Evolutionary conservation across 257 asterid genomes (phyloP).

Genomic region (Oldenlandia corymbosa): DNA sequence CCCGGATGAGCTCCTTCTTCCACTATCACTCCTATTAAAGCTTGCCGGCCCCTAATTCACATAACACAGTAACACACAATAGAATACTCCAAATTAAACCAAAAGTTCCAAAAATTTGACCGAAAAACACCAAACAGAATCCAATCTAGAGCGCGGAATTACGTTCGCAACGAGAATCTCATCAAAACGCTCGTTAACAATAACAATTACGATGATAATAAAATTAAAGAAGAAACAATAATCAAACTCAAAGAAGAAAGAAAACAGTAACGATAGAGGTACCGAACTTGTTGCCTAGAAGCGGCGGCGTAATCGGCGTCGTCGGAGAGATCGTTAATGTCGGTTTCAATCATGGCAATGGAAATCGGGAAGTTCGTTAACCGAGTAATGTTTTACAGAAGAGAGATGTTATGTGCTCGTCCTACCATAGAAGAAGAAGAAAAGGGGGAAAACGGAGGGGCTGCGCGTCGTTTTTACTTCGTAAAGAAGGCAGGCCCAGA

Average conservation of each 20-base stretch:
- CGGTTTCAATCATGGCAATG: constrained; percentile 64
- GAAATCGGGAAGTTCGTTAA: too few relatives aligned
- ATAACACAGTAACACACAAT: constrained; percentile 16
- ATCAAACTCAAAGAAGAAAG: too few relatives aligned
- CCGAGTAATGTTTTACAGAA: background rate
- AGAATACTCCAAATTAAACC: constrained; percentile 10
- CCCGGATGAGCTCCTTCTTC: constrained; percentile 45
- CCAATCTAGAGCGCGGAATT: background rate
- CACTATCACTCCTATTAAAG: constrained; percentile 38
- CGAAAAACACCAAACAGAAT: background rate
- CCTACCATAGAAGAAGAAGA: constrained; percentile 8
- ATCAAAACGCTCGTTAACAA: background rate
- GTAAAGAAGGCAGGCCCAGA: constrained; percentile 1
- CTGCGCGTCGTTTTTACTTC: constrained; percentile 11
- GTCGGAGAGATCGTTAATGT: constrained; percentile 73
- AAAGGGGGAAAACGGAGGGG: background rate
- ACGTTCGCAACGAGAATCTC: background rate
- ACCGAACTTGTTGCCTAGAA: constrained; percentile 63
- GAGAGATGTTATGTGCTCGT: constrained; percentile 19
- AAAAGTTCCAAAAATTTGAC: constrained; percentile 1
- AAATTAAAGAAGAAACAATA: too few relatives aligned
- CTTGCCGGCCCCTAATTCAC: constrained; percentile 61
- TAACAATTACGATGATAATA: too few relatives aligned
- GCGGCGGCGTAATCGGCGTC: constrained; percentile 97
- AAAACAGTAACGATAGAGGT: background rate